phyloP scores from a whole-genome alignment of 169 alveolate genomes.

The Plasmodium inui region DNA sequence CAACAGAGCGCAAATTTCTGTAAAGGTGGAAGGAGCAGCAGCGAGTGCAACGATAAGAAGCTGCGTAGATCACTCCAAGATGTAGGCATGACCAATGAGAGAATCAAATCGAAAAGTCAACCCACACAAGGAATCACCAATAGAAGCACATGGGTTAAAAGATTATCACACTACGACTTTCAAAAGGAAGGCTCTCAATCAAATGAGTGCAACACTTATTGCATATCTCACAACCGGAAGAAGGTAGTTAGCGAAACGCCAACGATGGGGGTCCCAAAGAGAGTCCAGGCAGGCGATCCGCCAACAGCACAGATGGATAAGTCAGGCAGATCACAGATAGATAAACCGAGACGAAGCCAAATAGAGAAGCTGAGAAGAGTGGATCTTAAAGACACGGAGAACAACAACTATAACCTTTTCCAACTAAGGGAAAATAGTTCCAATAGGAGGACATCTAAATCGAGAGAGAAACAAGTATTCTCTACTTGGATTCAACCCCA shows the following conservation, averaged over 20 bases:
- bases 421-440: not conserved
- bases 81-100: not conserved
- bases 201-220: not conserved
- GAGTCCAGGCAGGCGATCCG: not conserved
- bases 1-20: not conserved
- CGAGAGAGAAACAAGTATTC: slow-evolving; percentile 80
- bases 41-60: not conserved
- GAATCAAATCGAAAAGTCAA: not conserved
- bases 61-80: not conserved
- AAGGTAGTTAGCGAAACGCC: not conserved
- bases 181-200: not conserved
- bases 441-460: not conserved
- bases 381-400: not conserved
- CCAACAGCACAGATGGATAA: not conserved
- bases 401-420: not conserved
- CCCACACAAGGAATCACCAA: not conserved
- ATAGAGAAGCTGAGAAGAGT: not conserved
- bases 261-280: not conserved
- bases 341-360: not conserved
- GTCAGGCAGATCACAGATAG: not conserved
- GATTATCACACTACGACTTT: not conserved
- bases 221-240: not conserved
- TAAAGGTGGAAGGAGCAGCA: not conserved
- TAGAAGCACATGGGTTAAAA: not conserved
- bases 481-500: slow-evolving; percentile 85